Evolutionary conservation across 306 rosid genomes (phyloP), one percentile per base, ranked within the genome.

Genomic region (Corylus heterophylla): DNA sequence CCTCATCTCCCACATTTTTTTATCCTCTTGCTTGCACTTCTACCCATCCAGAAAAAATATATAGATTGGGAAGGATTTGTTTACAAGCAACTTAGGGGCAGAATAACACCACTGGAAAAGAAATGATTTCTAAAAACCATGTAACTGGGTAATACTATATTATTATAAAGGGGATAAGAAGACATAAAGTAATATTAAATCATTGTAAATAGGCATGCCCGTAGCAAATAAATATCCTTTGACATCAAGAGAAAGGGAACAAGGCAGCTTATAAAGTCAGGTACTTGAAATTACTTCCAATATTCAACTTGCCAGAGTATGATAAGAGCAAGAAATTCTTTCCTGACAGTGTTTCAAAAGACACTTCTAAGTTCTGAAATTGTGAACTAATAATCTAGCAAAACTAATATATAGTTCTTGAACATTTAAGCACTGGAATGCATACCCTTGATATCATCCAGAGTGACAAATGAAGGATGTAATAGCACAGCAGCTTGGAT

Each of bases 381-480:
- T 66, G 72, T 10, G 42, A 37, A 67, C 10, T 67, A 18, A 7
- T 9, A 17, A 39, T 67, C 25, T 42, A 37, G 72, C 2, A 12
- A 59, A 67, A 37, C 72, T 59, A 59, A 59, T 59, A 3, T 2
- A 9, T 8, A 37, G 11, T 4, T 71, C 13, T 39, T 11, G 35
- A 51, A 42, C 17, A n/a, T 11, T 54, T 17, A 17, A 67, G 50
- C 50, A 10, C 44, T 22, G 70, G 44, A 73, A 74, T 76, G 3
- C 81, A 54, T 77, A 85, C 91, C 86, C 71, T 87, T 89, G 77
- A 89, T 85, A 82, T 92, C 97, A 17, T 94, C 94, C 58, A 88
- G 48, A 72, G 87, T 73, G 74, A 92, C 88, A 42, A 87, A 75
- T 54, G 97, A 79, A n/a, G 96, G 97, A 84, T 92, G 97, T 20